Evolutionary conservation across 2,329 filamentous ascomycete genomes (phyloP).

Genomic region (Ceratocystis cacaofunesta): DNA sequence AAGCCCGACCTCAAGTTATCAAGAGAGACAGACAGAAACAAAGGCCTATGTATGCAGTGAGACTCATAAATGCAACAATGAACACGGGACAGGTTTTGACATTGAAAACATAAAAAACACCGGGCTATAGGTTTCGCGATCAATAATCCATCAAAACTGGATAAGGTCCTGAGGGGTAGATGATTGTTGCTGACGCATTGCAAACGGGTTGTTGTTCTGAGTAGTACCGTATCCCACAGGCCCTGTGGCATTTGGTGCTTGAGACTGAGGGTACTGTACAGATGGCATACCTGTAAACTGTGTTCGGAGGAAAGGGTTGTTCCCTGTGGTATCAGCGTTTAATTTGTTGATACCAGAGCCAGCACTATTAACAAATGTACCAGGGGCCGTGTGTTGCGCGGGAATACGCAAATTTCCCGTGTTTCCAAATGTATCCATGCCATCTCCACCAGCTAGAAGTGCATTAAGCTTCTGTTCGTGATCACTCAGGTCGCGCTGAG

Average conservation of each 20-base stretch:
- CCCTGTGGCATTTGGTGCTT: constrained; percentile 41
- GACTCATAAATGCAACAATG: neutral
- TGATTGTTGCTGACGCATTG: constrained; percentile 31
- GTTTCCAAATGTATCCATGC: constrained; percentile 94
- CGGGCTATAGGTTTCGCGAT: neutral
- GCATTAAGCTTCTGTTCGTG: constrained; percentile 69
- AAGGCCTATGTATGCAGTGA: constrained; percentile 18
- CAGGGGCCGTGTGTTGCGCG: constrained; percentile 88
- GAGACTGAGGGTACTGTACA: constrained; percentile 36
- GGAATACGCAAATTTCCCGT: constrained; percentile 92
- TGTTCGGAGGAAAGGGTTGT: constrained; percentile 76
- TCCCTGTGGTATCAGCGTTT: constrained; percentile 56
- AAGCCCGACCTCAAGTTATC: too few relatives aligned
- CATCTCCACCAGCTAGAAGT: constrained; percentile 73
- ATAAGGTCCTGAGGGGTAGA: constrained; percentile 44
- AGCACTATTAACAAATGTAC: constrained; percentile 91
- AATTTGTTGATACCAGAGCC: constrained; percentile 63
- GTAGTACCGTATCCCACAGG: constrained; percentile 38
- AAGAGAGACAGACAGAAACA: constrained; percentile 18
- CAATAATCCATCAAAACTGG: constrained; percentile 35
- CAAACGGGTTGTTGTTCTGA: constrained; percentile 40
- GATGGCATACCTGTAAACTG: constrained; percentile 68
- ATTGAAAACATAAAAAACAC: neutral
- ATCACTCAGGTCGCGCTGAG: constrained; percentile 43
- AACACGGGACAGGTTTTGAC: neutral